Base-by-base conservation (phyloP, 2,329 filamentous ascomycete genomes). In the Ophiostoma himal-ulmi region DNA sequence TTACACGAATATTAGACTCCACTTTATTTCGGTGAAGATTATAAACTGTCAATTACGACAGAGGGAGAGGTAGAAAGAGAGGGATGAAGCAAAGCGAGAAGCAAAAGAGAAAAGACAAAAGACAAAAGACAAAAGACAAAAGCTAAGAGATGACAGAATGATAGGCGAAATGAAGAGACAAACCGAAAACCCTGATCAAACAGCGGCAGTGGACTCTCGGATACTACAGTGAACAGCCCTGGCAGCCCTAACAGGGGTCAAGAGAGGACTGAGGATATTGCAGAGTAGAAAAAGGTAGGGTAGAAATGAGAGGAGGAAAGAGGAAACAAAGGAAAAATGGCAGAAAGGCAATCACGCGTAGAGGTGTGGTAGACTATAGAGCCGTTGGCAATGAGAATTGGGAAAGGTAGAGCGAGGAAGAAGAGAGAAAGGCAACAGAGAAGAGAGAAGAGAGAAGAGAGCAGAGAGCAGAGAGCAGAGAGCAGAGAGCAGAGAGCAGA, bases 241-340 rank as follows among this genome's bases (percentile, higher is more conserved):
- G 54, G 54, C 54, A 60, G 54, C 54, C 57, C 57, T 62, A 62
- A 57, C 52, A 57, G 52, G 52, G 52, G 52, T 57, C 17, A 20
- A 20, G 44, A 48, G 20, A 20, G 44, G 52, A 26, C n/a, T 26
- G 48, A 57, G 52, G 22, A 57, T 17, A 14, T 8, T 26, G 22
- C 17, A 57, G 52, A 26, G 26, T n/a, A 57, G 52, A 26, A 57
- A 26, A 57, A 26, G 22, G 22, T 17, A 11, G 17, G 17, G 44
- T 20, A 48, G 52, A 26, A 26, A 13, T 26, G 22, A 57, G n/a
- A 10, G 17, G 44, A 20, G 54, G 54, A 62, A 30, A 30, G 30
- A 30, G 30, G 30, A 30, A 30, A 30, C 30, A 30, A 4, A 4
- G 30, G 4, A 30, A 30, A 30, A 30, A 30, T 30, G 3, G 30